Conservation (phyloP, 495 filamentous ascomycete species). For the Xylaria flabelliformis region DNA sequence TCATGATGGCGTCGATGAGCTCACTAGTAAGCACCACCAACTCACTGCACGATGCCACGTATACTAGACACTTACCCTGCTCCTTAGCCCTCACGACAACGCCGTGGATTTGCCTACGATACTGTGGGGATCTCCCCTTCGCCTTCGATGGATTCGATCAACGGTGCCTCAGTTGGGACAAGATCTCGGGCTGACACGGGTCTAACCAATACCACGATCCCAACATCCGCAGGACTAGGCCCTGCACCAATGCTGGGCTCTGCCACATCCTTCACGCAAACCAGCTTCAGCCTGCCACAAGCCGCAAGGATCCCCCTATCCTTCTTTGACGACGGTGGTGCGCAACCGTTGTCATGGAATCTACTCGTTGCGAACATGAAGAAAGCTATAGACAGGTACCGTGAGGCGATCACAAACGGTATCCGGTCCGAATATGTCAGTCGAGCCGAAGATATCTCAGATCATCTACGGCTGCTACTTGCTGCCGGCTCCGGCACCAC, state of each 20-base stretch:
- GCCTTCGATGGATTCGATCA: slow-evolving; percentile 90
- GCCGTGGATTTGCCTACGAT: slow-evolving; percentile 69
- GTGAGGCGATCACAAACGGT: slow-evolving; percentile 78
- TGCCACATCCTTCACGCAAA: slow-evolving; percentile 70
- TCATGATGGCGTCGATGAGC: slow-evolving; percentile 54
- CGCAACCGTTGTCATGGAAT: slow-evolving; percentile 81
- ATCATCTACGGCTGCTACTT: slow-evolving; percentile 91
- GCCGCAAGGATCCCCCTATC: slow-evolving; percentile 72
- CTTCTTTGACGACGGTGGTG: slow-evolving; percentile 82
- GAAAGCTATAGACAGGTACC: slow-evolving; percentile 82
- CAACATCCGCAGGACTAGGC: slow-evolving; percentile 38
- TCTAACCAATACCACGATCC: slow-evolving; percentile 53
- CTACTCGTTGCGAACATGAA: slow-evolving; percentile 90
- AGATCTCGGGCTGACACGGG: slow-evolving; percentile 51
- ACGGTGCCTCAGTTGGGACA: slow-evolving; percentile 59
- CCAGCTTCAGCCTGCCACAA: slow-evolving; percentile 59
- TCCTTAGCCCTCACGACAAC: slow-evolving; percentile 59
- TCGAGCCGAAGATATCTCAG: slow-evolving; percentile 94
- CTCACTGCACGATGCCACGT: background rate
- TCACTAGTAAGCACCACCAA: slow-evolving; percentile 56
- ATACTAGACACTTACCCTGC: slow-evolving; percentile 26
- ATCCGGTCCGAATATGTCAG: slow-evolving; percentile 89
- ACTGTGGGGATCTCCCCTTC: slow-evolving; percentile 76
- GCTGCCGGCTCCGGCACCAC: slow-evolving; percentile 95
- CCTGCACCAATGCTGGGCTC: slow-evolving; percentile 65